Evolutionary conservation across 2,329 filamentous ascomycete genomes (phyloP), one percentile per base, ranked within the genome.

Genomic region (Monilinia vaccinii-corymbosi): DNA sequence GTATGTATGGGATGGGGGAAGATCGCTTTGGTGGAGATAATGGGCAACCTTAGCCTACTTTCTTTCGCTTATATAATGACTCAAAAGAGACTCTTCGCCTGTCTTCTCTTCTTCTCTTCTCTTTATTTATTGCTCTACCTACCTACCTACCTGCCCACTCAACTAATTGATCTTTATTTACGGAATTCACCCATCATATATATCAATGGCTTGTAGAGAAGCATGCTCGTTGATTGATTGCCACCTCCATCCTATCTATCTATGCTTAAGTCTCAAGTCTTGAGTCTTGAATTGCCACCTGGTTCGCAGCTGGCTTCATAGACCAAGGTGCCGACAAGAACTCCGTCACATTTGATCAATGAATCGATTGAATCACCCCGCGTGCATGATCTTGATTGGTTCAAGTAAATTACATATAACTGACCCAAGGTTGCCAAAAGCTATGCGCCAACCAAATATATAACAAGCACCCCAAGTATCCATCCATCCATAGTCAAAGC

Each of bases 401-500:
- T 55, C n/a, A 44, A 44, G 5, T 55, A 23, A 32, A 23, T 44
- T 32, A 44, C 51, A 55, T 28, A 23, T 50, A 50, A 50, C 45
- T 51, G 38, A 31, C 31, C 40, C 45, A 55, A 57, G 36, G 51
- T 46, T 28, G 21, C 53, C 53, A 53, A 58, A 62, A 45, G 25
- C 13, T 44, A 4, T 55, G 44, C 51, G 51, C 51, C 51, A 23
- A 11, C 47, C 32, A 23, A 36, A 16, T 50, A 32, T 11, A 23
- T 23, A 32, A 23, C 16, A 23, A 44, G 14, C 49, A 61, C 46
- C 31, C 40, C 45, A 56, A 47, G 36, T 56, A 60, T 65, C 53
- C 60, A 62, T 60, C 69, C 64, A 65, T 68, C 59, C 62, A 66
- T 69, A 66, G 58, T 70, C 64, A 68, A 55, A 69, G 67, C 67